phyloP scores from a whole-genome alignment of 148 eudicot genomes.

The Camellia sinensis region DNA sequence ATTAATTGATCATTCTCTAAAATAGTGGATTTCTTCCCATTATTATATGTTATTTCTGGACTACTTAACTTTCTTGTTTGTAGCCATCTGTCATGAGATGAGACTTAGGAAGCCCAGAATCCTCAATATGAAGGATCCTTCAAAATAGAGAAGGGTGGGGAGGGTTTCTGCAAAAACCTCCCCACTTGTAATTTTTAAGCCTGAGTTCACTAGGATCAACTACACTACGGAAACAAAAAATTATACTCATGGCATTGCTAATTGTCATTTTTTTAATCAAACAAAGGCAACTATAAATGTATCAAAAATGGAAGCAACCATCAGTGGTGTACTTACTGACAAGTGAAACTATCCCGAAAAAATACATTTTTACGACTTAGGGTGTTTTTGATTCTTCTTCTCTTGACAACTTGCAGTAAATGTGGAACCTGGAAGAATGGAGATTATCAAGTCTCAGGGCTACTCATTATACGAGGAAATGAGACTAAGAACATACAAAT shows the following conservation, averaged over 20 bases:
- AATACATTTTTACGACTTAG: constrained; percentile 89
- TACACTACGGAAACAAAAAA: background rate
- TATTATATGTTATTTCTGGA: background rate
- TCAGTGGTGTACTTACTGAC: constrained; percentile 69
- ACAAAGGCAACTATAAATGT: background rate
- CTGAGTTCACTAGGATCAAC: background rate
- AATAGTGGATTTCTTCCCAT: background rate
- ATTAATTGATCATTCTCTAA: background rate
- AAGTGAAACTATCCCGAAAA: constrained; percentile 69
- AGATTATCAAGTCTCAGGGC: constrained; percentile 4
- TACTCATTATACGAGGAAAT: constrained; percentile 2
- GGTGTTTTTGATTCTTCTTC: constrained; percentile 63
- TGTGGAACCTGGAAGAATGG: constrained; percentile 70
- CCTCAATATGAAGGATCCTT: background rate
- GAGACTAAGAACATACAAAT: constrained; percentile 17
- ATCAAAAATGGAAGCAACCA: constrained; percentile 8
- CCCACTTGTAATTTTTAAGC: background rate
- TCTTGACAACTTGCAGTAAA: constrained; percentile 84
- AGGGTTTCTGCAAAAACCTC: background rate
- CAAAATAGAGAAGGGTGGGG: background rate
- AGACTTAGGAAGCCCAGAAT: background rate
- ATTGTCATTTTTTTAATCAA: constrained; percentile 1
- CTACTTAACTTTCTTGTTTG: background rate
- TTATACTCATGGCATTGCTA: background rate
- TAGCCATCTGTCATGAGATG: background rate